Percentiles rank a stretch among this genome's conserved stretches.
Evolutionary conservation across 768 basidiomycete genomes (phyloP).

Genomic region (Tulasnella calospora): DNA sequence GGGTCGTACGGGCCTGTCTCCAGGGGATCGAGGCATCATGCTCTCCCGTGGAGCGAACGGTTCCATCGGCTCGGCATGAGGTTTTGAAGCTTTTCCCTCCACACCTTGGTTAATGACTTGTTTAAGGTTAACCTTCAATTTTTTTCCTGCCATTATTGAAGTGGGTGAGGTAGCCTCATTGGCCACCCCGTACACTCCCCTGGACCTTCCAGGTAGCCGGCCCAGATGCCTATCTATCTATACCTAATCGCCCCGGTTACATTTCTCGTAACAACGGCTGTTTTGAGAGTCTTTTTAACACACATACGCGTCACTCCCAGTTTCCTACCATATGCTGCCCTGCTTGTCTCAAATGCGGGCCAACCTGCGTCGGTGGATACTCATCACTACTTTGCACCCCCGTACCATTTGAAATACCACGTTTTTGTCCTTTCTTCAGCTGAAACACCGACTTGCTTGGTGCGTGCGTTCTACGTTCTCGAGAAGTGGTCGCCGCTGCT

Average conservation of each 20-base stretch:
- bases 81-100: background rate
- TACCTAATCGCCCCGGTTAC: too few relatives aligned
- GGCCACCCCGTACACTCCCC: background rate
- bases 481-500: background rate
- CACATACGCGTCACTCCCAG: too few relatives aligned
- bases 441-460: background rate
- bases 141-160: background rate
- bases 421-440: background rate
- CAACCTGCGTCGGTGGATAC: background rate
- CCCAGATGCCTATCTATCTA: too few relatives aligned
- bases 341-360: background rate
- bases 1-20: background rate
- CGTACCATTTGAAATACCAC: background rate
- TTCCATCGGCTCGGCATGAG: background rate
- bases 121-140: background rate
- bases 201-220: background rate
- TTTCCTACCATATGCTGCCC: background rate
- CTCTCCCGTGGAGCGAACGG: too few relatives aligned
- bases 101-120: background rate
- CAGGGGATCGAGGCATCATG: background rate
- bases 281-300: too few relatives aligned
- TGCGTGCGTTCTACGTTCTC: background rate
- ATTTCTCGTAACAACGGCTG: too few relatives aligned
- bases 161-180: background rate
- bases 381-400: background rate